These are phyloP conservation scores for Gaeumannomyces tritici DNA, from an alignment of 2,329 filamentous ascomycete genomes.

Conservation along the genomic window DNA sequence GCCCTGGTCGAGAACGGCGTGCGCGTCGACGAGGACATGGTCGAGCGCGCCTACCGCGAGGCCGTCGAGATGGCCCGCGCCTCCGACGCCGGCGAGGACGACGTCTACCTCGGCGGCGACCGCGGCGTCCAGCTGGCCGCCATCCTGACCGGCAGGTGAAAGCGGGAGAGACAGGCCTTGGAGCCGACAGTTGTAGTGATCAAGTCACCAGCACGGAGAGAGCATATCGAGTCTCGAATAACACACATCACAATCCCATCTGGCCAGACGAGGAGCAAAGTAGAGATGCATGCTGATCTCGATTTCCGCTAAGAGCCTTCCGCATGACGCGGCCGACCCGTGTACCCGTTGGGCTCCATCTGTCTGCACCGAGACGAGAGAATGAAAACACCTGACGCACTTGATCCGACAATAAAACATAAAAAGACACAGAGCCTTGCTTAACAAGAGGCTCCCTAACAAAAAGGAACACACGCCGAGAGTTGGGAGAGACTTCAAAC, in stretches of 20 bases:
- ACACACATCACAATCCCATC: background rate
- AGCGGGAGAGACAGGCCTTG: background rate
- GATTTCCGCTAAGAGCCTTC: background rate
- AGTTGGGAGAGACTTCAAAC: background rate
- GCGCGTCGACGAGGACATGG: constrained; percentile 82
- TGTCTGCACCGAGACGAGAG: background rate
- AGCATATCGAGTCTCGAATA: background rate
- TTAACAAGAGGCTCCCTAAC: background rate
- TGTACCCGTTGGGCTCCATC: background rate
- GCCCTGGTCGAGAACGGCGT: constrained; percentile 75
- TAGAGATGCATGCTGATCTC: background rate
- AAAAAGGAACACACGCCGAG: background rate
- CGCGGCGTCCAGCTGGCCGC: constrained; percentile 40
- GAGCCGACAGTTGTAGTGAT: no score
- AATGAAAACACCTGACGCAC: background rate
- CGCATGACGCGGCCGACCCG: background rate
- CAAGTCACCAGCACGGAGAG: no score
- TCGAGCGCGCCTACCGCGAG: constrained; percentile 72
- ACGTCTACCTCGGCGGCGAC: constrained; percentile 51
- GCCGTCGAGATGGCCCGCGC: constrained; percentile 62
- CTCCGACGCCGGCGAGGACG: constrained; percentile 44
- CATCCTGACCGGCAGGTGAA: constrained; percentile 19
- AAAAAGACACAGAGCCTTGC: background rate
- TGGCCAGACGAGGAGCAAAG: background rate
- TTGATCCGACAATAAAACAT: background rate